Conservation (phyloP, 176 grass and related monocot species). For the Phoenix roebelenii region DNA sequence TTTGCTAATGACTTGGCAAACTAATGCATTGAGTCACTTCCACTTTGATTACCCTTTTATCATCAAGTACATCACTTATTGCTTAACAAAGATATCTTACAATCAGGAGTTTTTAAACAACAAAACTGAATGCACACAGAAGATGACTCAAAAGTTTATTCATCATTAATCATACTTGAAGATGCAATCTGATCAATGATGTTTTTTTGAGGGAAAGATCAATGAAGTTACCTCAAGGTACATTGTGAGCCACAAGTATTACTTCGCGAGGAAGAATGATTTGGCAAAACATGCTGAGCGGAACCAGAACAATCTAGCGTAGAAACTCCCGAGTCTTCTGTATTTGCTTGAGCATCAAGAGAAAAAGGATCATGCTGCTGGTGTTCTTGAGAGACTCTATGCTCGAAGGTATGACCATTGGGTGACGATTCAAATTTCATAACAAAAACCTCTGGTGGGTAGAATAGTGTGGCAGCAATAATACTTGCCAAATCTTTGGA, state of each 20-base stretch:
- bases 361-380: constrained; percentile 18
- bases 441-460: constrained; percentile 44
- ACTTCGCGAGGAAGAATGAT: constrained; percentile 23
- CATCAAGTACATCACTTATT: no score
- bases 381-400: constrained; percentile 4
- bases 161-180: no score
- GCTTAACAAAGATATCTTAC: no score
- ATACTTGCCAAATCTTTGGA: constrained; percentile 87
- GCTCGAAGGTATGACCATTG: constrained; percentile 39
- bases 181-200: no score
- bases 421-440: constrained; percentile 25
- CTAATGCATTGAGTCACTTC: no score
- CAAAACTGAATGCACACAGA: no score
- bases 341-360: constrained; percentile 13
- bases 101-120: no score
- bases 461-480: constrained; percentile 76
- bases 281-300: constrained; percentile 9
- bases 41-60: no score
- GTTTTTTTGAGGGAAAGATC: no score
- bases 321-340: constrained; percentile 15
- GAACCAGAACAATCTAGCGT: constrained; percentile 19
- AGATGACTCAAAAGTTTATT: no score
- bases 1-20: no score
- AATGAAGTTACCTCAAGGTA: constrained; percentile 59
- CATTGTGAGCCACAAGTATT: constrained; percentile 38